Percentiles rank a stretch among this genome's conserved stretches.
phyloP scores from a whole-genome alignment of 257 asterid genomes.

The Penstemon eatonii region DNA sequence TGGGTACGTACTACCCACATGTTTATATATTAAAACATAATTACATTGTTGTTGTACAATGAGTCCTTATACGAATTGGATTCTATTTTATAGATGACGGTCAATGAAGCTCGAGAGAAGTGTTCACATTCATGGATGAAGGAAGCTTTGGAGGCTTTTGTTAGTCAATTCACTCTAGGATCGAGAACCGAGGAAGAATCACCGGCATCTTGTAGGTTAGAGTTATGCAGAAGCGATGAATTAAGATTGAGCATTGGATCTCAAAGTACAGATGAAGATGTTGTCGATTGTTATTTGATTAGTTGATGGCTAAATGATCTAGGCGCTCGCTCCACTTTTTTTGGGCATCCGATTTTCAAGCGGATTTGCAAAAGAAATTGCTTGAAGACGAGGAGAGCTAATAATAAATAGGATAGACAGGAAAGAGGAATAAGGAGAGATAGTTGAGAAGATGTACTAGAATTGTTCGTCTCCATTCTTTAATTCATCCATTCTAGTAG shows the following conservation, averaged over 20 bases:
- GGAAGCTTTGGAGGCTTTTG: slow-evolving; percentile 77
- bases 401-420: no score
- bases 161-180: slow-evolving; percentile 33
- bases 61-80: slow-evolving; percentile 23
- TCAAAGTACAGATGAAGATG: slow-evolving; percentile 46
- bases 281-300: slow-evolving; percentile 38
- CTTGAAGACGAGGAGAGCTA: no score
- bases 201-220: slow-evolving; percentile 27
- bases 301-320: slow-evolving; percentile 29
- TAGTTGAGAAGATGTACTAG: no score
- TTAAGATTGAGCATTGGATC: slow-evolving; percentile 39
- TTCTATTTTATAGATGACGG: slow-evolving; percentile 51
- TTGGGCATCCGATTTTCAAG: background rate
- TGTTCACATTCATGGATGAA: slow-evolving; percentile 85
- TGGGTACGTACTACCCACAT: slow-evolving; percentile 55
- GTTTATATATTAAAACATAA: background rate
- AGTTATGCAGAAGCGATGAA: slow-evolving; percentile 41
- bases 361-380: no score
- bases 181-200: slow-evolving; percentile 35
- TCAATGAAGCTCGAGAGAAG: slow-evolving; percentile 65
- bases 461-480: no score
- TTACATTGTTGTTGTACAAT: background rate
- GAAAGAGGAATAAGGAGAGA: no score
- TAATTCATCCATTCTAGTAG: no score
- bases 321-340: slow-evolving; percentile 15